A percentile compares a stretch with the other conserved stretches of the same genome.
phyloP scores from a whole-genome alignment of 2,329 filamentous ascomycete genomes.

The Teratosphaeria gauchensis region DNA sequence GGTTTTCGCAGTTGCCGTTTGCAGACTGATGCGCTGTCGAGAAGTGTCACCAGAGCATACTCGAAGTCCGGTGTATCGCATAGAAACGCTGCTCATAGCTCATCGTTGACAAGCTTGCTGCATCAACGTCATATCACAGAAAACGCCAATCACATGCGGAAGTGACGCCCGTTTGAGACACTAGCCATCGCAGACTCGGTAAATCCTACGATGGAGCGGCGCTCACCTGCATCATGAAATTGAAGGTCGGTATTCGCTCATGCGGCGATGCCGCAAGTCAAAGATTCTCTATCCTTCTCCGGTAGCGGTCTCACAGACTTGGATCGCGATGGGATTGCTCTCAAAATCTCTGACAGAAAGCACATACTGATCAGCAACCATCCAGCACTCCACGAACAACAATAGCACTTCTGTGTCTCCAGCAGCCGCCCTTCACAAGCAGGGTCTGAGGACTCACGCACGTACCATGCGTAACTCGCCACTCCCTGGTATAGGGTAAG shows the following conservation, averaged over 20 bases:
- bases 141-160: background rate
- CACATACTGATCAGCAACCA: conserved; percentile 18
- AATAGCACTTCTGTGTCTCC: conserved; percentile 16
- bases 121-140: background rate
- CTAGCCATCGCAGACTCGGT: conserved; percentile 14
- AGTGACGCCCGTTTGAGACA: conserved; percentile 1
- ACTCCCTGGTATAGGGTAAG: conserved; percentile 30
- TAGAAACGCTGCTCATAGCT: too few relatives aligned
- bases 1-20: too few relatives aligned
- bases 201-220: conserved; percentile 12
- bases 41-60: too few relatives aligned
- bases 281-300: too few relatives aligned
- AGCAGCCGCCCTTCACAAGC: conserved; percentile 10
- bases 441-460: conserved; percentile 22
- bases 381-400: conserved; percentile 14
- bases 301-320: too few relatives aligned
- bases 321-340: too few relatives aligned
- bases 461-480: conserved; percentile 26
- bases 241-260: background rate
- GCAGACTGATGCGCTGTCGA: too few relatives aligned
- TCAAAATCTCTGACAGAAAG: too few relatives aligned
- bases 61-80: too few relatives aligned
- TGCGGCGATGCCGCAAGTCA: too few relatives aligned
- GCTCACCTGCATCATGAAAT: conserved; percentile 9
- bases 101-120: too few relatives aligned